Evolutionary conservation across 75 land plant species (phyloP).

Genomic region (Azolla pinnata): DNA sequence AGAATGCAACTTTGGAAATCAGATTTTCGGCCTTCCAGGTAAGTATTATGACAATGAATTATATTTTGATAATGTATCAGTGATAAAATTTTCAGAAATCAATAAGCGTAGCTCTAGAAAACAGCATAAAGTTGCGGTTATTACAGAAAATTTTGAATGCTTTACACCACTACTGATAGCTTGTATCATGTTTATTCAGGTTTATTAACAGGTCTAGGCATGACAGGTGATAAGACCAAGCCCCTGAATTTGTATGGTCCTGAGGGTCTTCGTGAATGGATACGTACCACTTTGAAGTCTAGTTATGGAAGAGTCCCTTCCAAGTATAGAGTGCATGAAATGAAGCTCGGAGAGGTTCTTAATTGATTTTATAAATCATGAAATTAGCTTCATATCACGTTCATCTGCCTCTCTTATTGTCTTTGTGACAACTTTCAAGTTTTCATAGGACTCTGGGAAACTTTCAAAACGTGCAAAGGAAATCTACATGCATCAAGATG

Average conservation of each 20-base stretch:
- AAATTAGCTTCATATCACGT: neutral
- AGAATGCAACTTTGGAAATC: too few species aligned
- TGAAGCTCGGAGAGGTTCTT: conserved; percentile 21
- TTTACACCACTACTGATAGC: too few species aligned
- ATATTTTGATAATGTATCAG: neutral
- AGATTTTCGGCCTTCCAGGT: conserved; percentile 48
- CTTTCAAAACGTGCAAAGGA: neutral
- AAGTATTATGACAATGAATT: neutral
- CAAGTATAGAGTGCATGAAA: conserved; percentile 42
- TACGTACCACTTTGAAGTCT: conserved; percentile 30
- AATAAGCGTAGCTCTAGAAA: too few species aligned
- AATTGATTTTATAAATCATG: neutral
- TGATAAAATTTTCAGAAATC: neutral
- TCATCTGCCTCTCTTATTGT: too few species aligned
- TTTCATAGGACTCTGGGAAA: too few species aligned
- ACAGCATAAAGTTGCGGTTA: too few species aligned
- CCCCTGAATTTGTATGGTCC: conserved; percentile 38
- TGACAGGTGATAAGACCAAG: conserved; percentile 10
- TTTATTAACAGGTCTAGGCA: conserved; percentile 14
- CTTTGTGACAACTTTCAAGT: too few species aligned
- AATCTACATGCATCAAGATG: conserved; percentile 33
- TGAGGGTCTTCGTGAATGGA: conserved; percentile 34
- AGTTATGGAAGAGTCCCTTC: conserved; percentile 21
- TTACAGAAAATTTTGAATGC: too few species aligned
- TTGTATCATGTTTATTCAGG: too few species aligned